A percentile compares a stretch with the other conserved stretches of the same genome.
Evolutionary conservation across 345 rosid species (phyloP).

Genomic region (Rubroshorea leprosula): DNA sequence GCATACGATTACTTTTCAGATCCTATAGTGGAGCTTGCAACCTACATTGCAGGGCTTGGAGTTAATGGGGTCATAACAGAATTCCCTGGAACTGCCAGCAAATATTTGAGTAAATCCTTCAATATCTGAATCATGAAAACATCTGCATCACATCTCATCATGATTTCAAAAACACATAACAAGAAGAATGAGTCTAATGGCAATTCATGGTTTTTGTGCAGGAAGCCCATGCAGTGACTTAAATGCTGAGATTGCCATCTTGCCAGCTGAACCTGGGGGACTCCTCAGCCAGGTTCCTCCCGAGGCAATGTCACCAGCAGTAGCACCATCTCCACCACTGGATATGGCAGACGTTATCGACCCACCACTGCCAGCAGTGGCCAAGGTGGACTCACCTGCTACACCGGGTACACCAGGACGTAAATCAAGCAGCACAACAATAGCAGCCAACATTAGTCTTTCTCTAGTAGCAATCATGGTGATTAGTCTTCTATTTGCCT

Average conservation of each 20-base stretch:
- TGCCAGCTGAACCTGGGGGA: slow-evolving; percentile 49
- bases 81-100: slow-evolving; percentile 71
- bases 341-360: slow-evolving; percentile 47
- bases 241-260: slow-evolving; percentile 27
- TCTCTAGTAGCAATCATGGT: slow-evolving; percentile 31
- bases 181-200: too few species aligned
- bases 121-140: not conserved
- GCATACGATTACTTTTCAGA: slow-evolving; percentile 70
- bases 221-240: slow-evolving; percentile 58
- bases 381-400: slow-evolving; percentile 13
- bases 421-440: slow-evolving; percentile 24
- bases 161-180: not conserved
- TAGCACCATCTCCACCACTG: slow-evolving; percentile 45
- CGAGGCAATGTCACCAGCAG: slow-evolving; percentile 27
- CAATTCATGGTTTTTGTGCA: slow-evolving; percentile 21
- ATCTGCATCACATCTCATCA: too few species aligned
- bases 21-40: slow-evolving; percentile 63
- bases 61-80: slow-evolving; percentile 74
- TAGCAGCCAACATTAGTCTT: slow-evolving; percentile 25
- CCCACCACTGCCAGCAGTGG: slow-evolving; percentile 77
- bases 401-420: slow-evolving; percentile 18
- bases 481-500: slow-evolving; percentile 23
- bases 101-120: slow-evolving; percentile 65
- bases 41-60: slow-evolving; percentile 35
- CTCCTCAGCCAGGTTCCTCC: slow-evolving; percentile 24